Conservation (phyloP, 352 stramenopile genomes). For the Pythium oligandrum region DNA sequence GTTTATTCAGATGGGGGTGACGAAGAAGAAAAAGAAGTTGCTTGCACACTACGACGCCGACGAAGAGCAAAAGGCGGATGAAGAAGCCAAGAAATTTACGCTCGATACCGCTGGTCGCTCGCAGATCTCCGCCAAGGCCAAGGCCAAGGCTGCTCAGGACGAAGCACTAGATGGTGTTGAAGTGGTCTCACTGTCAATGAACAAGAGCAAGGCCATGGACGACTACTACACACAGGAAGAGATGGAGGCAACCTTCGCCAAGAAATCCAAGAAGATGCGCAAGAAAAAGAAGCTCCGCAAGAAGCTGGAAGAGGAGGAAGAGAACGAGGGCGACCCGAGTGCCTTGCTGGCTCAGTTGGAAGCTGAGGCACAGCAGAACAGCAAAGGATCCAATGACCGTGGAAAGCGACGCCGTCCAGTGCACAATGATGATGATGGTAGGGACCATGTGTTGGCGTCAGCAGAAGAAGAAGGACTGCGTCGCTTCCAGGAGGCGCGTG, state of each 20-base stretch:
- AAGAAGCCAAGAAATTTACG: constrained; percentile 49
- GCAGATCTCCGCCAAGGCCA: not conserved
- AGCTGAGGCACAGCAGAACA: constrained; percentile 36
- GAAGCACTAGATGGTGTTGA: constrained; percentile 33
- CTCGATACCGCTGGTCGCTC: constrained; percentile 39
- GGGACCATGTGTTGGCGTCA: constrained; percentile 9
- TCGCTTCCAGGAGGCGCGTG: constrained; percentile 67
- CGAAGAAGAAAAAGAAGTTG: constrained; percentile 31
- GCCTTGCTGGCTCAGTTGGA: constrained; percentile 64
- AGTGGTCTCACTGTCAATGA: constrained; percentile 59
- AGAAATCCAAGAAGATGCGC: constrained; percentile 71
- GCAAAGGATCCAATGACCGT: constrained; percentile 35
- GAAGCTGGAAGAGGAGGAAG: constrained; percentile 36
- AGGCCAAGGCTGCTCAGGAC: constrained; percentile 8
- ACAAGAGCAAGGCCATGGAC: constrained; percentile 38
- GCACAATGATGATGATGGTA: constrained; percentile 22
- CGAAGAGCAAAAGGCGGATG: constrained; percentile 34
- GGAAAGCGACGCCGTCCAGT: constrained; percentile 42
- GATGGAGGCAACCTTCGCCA: constrained; percentile 78
- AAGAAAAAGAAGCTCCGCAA: constrained; percentile 58
- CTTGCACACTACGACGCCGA: constrained; percentile 90
- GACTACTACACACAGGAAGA: constrained; percentile 88
- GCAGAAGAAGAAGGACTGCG: constrained; percentile 40
- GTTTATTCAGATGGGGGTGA: constrained; percentile 82
- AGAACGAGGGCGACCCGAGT: constrained; percentile 14